Evolutionary conservation across 345 rosid species (phyloP).

Genomic region (Lepidium sativum): DNA sequence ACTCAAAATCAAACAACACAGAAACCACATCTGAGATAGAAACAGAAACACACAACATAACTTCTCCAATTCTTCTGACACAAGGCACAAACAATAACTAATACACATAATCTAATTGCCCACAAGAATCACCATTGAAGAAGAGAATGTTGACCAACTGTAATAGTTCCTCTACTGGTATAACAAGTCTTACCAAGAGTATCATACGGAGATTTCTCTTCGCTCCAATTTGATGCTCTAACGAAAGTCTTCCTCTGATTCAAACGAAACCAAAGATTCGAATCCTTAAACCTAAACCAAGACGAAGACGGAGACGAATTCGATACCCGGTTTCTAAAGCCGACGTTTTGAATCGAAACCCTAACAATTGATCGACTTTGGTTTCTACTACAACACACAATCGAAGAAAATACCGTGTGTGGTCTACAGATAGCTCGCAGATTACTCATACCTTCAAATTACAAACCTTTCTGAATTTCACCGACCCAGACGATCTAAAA

Average conservation of each 20-base stretch:
- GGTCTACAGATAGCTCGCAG: constrained; percentile 60
- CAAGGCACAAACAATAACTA: neutral
- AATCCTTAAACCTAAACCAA: constrained; percentile 34
- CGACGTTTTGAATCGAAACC: constrained; percentile 47
- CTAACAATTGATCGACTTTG: constrained; percentile 37
- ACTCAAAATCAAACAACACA: neutral
- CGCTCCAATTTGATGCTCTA: constrained; percentile 60
- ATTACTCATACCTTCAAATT: constrained; percentile 40
- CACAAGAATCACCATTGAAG: neutral
- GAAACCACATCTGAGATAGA: neutral
- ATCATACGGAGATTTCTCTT: constrained; percentile 76
- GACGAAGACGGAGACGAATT: constrained; percentile 33
- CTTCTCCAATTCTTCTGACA: neutral
- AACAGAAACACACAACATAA: neutral
- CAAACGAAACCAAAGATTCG: constrained; percentile 44
- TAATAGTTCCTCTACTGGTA: neutral
- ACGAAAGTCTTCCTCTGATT: constrained; percentile 52
- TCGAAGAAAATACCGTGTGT: constrained; percentile 48
- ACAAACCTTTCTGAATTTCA: neutral
- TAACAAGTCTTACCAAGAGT: constrained; percentile 57
- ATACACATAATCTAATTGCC: neutral
- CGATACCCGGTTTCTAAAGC: constrained; percentile 27
- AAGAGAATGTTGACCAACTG: neutral
- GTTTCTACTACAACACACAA: constrained; percentile 37
- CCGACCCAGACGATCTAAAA: constrained; percentile 10